A percentile compares a stretch with the other conserved stretches of the same genome.
phyloP scores from a whole-genome alignment of 306 rosid species.

The Fragaria vesca region DNA sequence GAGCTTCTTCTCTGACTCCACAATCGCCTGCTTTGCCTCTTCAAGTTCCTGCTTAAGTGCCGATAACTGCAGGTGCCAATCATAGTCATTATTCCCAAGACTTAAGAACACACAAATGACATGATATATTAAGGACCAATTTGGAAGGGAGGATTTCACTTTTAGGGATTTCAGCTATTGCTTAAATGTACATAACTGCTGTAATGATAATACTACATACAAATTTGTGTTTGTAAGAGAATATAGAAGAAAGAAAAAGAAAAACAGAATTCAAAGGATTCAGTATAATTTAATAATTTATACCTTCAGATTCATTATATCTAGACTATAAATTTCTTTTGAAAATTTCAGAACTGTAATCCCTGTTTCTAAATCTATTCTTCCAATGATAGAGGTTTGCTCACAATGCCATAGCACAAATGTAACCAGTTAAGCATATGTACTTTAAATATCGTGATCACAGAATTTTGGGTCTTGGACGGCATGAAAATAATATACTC shows the following conservation, averaged over 20 bases:
- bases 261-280: background rate
- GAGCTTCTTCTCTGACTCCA: conserved; percentile 83
- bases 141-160: background rate
- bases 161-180: background rate
- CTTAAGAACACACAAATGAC: background rate
- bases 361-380: background rate
- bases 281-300: background rate
- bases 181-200: background rate
- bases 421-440: background rate
- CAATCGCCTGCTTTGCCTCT: conserved; percentile 72
- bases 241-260: background rate
- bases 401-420: background rate
- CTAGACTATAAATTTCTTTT: background rate
- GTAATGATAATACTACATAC: background rate
- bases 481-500: background rate
- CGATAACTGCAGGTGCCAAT: conserved; percentile 61
- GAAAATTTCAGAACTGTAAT: background rate
- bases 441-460: background rate
- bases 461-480: background rate
- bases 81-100: background rate
- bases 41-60: conserved; percentile 79
- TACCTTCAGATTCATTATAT: background rate
- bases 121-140: background rate
- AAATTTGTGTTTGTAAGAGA: background rate
- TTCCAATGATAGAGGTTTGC: background rate